phyloP scores from a whole-genome alignment of 306 rosid genomes.

The Vicia sativa region DNA sequence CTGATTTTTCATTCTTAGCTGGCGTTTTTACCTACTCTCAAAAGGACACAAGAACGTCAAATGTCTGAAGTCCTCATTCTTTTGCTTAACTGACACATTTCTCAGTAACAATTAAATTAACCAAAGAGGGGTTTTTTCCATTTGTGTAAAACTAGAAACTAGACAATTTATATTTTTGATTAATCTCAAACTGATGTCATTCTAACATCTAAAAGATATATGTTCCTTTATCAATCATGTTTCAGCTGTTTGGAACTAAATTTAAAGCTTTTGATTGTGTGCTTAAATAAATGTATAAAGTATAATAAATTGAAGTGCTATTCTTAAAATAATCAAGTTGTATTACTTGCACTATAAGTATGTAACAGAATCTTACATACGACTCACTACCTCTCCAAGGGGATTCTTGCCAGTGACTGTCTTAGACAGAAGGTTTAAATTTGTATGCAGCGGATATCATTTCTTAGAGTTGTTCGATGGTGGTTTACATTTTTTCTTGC shows the following conservation, averaged over 20 bases:
- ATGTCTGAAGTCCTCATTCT: background rate
- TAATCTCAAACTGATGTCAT: conserved; percentile 7
- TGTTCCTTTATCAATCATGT: background rate
- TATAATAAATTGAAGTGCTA: conserved; percentile 4
- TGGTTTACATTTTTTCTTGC: conserved; percentile 13
- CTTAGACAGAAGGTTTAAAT: conserved; percentile 11
- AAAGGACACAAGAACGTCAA: conserved; percentile 10
- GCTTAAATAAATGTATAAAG: background rate
- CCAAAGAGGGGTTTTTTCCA: conserved; percentile 8
- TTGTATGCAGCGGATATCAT: conserved; percentile 12
- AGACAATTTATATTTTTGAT: conserved; percentile 8
- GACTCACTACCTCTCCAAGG: background rate
- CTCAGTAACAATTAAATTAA: background rate
- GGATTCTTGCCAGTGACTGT: background rate
- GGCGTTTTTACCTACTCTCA: background rate
- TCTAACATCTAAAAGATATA: background rate
- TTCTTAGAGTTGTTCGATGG: conserved; percentile 14
- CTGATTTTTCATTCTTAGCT: conserved; percentile 26
- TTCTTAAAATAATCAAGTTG: conserved; percentile 20
- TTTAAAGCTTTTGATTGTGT: background rate
- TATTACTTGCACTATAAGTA: conserved; percentile 12
- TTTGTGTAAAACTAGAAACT: background rate
- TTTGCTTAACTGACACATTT: background rate
- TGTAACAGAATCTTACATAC: conserved; percentile 3
- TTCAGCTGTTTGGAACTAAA: background rate